Conservation (phyloP, 306 rosid genomes). For the Citrullus mucosospermus region DNA sequence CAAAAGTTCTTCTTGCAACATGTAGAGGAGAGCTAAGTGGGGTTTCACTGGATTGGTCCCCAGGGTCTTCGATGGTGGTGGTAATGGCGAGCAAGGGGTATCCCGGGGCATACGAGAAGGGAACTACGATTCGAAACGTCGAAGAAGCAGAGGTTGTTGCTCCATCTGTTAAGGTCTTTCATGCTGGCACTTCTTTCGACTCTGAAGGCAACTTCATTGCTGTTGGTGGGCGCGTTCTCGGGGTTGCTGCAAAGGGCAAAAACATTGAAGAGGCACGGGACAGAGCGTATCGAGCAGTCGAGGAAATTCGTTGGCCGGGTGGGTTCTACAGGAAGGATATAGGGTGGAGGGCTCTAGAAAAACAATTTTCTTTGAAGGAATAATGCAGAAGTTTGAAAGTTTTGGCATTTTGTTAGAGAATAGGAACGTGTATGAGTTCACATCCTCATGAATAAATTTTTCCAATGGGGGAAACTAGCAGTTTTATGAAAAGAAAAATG, state of each 20-base stretch:
- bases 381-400: slow-evolving; percentile 10
- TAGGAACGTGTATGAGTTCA: neutral
- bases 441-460: neutral
- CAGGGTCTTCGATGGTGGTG: slow-evolving; percentile 89
- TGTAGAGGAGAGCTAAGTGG: slow-evolving; percentile 77
- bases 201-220: slow-evolving; percentile 57
- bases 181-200: slow-evolving; percentile 82
- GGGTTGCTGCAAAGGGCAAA: slow-evolving; percentile 75
- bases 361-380: slow-evolving; percentile 24
- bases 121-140: slow-evolving; percentile 61
- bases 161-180: slow-evolving; percentile 70
- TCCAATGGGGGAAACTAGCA: neutral
- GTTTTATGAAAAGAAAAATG: neutral
- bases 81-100: slow-evolving; percentile 98
- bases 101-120: slow-evolving; percentile 80
- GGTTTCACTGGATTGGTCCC: slow-evolving; percentile 73
- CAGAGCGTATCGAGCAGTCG: slow-evolving; percentile 56
- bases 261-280: slow-evolving; percentile 76
- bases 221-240: slow-evolving; percentile 90
- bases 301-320: slow-evolving; percentile 63
- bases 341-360: slow-evolving; percentile 91
- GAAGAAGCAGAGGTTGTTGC: slow-evolving; percentile 68
- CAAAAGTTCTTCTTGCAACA: slow-evolving; percentile 79
- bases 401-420: neutral
- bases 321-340: slow-evolving; percentile 87